Percentiles rank a stretch among this genome's conserved stretches.
Conservation (phyloP, 441 rosid genomes). For the Croton laevigatus region DNA sequence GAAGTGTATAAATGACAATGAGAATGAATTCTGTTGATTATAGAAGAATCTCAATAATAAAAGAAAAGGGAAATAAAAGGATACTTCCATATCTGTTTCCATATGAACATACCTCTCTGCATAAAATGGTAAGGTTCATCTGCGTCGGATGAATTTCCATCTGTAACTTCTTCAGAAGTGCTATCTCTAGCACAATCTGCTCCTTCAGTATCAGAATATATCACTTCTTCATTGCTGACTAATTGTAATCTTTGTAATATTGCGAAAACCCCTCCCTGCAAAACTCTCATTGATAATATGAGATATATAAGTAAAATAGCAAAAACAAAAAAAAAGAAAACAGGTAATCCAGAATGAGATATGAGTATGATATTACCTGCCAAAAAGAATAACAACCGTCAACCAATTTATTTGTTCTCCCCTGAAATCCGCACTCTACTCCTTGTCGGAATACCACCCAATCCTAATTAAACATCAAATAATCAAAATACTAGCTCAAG, state of each 20-base stretch:
- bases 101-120: slow-evolving; percentile 34
- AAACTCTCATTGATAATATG: slow-evolving; percentile 13
- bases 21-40: neutral
- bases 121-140: slow-evolving; percentile 31
- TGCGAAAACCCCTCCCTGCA: slow-evolving; percentile 76
- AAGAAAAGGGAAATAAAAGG: neutral
- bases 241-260: slow-evolving; percentile 48
- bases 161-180: slow-evolving; percentile 38
- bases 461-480: slow-evolving; percentile 36
- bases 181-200: slow-evolving; percentile 28
- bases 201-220: slow-evolving; percentile 30
- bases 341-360: slow-evolving; percentile 5
- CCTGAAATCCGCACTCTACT: slow-evolving; percentile 91
- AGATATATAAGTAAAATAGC: neutral
- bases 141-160: slow-evolving; percentile 27
- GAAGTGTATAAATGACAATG: neutral
- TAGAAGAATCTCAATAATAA: neutral
- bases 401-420: slow-evolving; percentile 86
- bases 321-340: too few relatives aligned
- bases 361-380: slow-evolving; percentile 56
- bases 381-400: slow-evolving; percentile 98
- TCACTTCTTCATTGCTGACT: slow-evolving; percentile 19
- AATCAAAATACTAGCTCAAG: neutral
- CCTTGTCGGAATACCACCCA: slow-evolving; percentile 93
- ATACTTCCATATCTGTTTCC: neutral